Percentiles rank a stretch among this genome's conserved stretches.
phyloP scores from a whole-genome alignment of 108 stramenopile genomes.

The Skeletonema tropicum region DNA sequence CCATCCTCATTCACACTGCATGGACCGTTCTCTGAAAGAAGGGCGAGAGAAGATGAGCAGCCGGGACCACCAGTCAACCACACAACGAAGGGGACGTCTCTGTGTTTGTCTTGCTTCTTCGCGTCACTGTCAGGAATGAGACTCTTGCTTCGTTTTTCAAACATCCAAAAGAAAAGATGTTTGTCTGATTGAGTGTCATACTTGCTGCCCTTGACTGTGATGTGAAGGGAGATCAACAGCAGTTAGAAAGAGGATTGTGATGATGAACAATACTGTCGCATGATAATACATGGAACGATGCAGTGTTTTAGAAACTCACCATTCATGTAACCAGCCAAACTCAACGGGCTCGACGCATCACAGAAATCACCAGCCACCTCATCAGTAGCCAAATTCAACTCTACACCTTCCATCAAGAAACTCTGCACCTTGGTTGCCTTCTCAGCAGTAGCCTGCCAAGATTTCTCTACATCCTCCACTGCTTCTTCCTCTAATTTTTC shows the following conservation, averaged over 20 bases:
- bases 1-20: constrained; percentile 92
- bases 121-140: constrained; percentile 28
- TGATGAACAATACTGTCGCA: too few species aligned
- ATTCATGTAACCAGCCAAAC: constrained; percentile 55
- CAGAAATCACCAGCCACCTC: constrained; percentile 46
- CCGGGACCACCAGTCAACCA: constrained; percentile 98
- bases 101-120: constrained; percentile 20
- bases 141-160: constrained; percentile 79
- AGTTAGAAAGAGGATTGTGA: too few species aligned
- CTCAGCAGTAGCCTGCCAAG: background rate
- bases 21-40: constrained; percentile 96
- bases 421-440: background rate
- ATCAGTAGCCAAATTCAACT: constrained; percentile 25
- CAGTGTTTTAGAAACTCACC: constrained; percentile 20
- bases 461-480: background rate
- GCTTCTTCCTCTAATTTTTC: background rate
- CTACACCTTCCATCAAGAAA: constrained; percentile 8
- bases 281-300: too few species aligned
- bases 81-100: constrained; percentile 80
- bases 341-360: constrained; percentile 41
- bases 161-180: constrained; percentile 96
- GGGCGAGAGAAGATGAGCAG: constrained; percentile 87
- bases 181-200: constrained; percentile 68
- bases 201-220: constrained; percentile 45
- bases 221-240: background rate